These are phyloP conservation scores for Polyporus arcularius DNA, from an alignment of 768 basidiomycete genomes.

Conservation along the genomic window DNA sequence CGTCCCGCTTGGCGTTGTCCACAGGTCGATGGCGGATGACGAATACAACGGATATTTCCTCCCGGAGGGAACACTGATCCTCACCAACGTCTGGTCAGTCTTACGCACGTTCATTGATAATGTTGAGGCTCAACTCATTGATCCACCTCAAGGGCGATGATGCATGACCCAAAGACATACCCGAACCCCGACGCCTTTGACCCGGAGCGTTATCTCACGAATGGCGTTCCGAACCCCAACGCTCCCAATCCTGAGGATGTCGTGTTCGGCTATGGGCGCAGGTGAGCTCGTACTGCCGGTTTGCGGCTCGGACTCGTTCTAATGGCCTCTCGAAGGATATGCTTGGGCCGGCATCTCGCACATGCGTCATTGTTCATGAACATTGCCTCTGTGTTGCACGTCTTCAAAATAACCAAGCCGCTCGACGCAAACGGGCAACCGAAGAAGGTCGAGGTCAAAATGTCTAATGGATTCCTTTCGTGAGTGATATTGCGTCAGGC, in stretches of 20 bases:
- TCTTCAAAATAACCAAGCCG: background rate
- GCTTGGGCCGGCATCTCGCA: background rate
- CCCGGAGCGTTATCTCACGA: slow-evolving; percentile 7
- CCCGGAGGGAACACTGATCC: slow-evolving; percentile 26
- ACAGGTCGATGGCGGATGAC: slow-evolving; percentile 22
- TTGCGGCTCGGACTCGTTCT: too few relatives aligned
- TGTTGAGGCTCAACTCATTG: background rate
- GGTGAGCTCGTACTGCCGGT: background rate
- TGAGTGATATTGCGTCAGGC: too few relatives aligned
- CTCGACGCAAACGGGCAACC: background rate
- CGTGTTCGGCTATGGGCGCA: slow-evolving; percentile 19
- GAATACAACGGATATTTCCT: slow-evolving; percentile 28
- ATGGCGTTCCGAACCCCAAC: slow-evolving; percentile 16
- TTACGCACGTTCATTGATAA: too few relatives aligned
- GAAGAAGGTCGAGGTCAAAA: too few relatives aligned
- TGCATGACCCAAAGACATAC: slow-evolving; percentile 1
- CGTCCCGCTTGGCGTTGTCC: slow-evolving; percentile 18
- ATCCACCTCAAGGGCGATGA: background rate
- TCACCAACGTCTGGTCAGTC: slow-evolving; percentile 13
- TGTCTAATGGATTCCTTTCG: too few relatives aligned
- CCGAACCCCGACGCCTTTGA: background rate
- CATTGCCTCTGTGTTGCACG: background rate
- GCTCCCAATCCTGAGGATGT: slow-evolving; percentile 42
- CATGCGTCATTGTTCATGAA: background rate
- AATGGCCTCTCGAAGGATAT: background rate